Base-by-base conservation (phyloP, 495 filamentous ascomycete species). In the Terfezia boudieri region DNA sequence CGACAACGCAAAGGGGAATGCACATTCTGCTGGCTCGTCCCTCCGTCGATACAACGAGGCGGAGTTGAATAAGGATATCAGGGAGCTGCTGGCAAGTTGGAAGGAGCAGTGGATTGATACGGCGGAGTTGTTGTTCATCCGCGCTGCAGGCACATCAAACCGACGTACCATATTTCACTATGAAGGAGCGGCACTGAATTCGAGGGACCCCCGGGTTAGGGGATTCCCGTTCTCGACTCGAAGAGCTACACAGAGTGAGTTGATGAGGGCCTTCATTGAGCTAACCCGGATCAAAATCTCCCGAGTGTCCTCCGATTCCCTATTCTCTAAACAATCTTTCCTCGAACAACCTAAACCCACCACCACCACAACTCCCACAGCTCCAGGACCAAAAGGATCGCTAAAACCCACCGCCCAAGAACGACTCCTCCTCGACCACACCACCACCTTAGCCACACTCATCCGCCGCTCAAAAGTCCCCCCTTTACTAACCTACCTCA, bases 141-240 rank as follows among this genome's bases (percentile, higher is more conserved):
- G 90, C 12, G 92, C 90, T 1, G 87, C 86, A 1, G 90, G 90
- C 17, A 81, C 70, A 50, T 83, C 83, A 8, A 96, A 92, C 61
- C 71, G 87, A 9, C 73, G 81, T 52, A 92, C 83, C 10, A 70
- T 98, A 2, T 95, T 94, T 62, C 84, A 86, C 6, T 90, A 95
- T 64, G 88, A 96, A 3, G 83, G 77, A 2, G 85, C 95, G 62
- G 77, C 93, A 3, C 63, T 96, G 52, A 78, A 75, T 41, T 75
- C 77, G 43, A 90, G 87, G 60, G 90, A 98, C 61, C 72, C 79
- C 1, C 74, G 92, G n/a, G 72, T 90, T 59, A 75, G 92, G 48
- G 80, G 83, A 0, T 94, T 98, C 61, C 90, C 90, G 0, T 96
- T 98, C 67, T 92, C 76, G 68, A 98, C 90, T 9, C 77, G 89